Evolutionary conservation across 495 filamentous ascomycete species (phyloP).

Genomic region (Penicillium antarcticum): DNA sequence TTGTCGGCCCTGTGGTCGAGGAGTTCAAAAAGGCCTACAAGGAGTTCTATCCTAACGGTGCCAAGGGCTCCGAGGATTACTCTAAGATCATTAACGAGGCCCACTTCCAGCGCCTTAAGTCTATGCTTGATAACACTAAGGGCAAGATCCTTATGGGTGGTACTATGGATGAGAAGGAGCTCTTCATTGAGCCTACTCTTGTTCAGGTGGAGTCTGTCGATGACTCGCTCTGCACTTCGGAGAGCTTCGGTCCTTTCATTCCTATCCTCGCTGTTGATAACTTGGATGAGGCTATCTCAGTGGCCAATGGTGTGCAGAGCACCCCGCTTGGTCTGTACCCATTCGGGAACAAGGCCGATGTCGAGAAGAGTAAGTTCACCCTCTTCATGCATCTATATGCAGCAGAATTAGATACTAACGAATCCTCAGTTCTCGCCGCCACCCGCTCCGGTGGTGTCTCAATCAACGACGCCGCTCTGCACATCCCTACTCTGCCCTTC

Average conservation of each 20-base stretch:
- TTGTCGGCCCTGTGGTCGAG: slow-evolving; percentile 69
- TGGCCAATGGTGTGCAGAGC: slow-evolving; percentile 70
- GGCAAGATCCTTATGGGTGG: slow-evolving; percentile 88
- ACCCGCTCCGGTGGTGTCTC: slow-evolving; percentile 75
- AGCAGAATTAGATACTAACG: slow-evolving; percentile 7
- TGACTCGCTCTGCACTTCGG: slow-evolving; percentile 74
- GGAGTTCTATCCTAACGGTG: slow-evolving; percentile 83
- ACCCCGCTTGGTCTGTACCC: slow-evolving; percentile 81
- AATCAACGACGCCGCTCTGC: slow-evolving; percentile 80
- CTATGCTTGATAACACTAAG: slow-evolving; percentile 74
- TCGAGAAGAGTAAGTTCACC: slow-evolving; percentile 53
- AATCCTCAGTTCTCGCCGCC: slow-evolving; percentile 49
- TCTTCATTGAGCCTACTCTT: slow-evolving; percentile 83
- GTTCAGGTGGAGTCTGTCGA: slow-evolving; percentile 70
- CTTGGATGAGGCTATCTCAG: slow-evolving; percentile 75
- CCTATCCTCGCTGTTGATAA: slow-evolving; percentile 70
- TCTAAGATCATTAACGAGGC: slow-evolving; percentile 72
- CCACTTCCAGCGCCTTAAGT: slow-evolving; percentile 81
- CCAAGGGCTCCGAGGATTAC: slow-evolving; percentile 70
- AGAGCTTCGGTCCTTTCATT: slow-evolving; percentile 89
- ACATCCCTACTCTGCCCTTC: slow-evolving; percentile 79
- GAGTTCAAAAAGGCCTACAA: slow-evolving; percentile 67
- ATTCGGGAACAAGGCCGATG: slow-evolving; percentile 77
- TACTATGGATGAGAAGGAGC: slow-evolving; percentile 70
- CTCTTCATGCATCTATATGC: not conserved